Base-by-base conservation (phyloP, 768 basidiomycete genomes). In the Tephrocybe sp. region DNA sequence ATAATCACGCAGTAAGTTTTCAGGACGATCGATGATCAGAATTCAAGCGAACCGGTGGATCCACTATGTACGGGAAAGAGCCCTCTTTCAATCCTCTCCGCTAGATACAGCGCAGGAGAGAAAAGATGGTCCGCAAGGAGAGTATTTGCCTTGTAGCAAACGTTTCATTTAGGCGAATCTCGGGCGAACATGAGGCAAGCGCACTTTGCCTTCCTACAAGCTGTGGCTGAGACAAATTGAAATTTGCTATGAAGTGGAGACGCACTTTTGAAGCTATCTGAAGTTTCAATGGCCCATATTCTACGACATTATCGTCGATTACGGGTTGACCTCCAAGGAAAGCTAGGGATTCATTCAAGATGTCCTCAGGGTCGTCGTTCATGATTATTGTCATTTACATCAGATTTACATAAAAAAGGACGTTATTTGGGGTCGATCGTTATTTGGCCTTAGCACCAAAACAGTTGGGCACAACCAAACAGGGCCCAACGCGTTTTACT, bases 71-170 rank as follows among this genome's bases (percentile, higher is more conserved):
- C 63, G 13, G 71, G 66, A 7, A 90, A 60, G 5, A 79, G 59
- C 0, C 75, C 73, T 47, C 75, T 63, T 64, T 89, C 85, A 9
- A 90, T 80, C 22, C 74, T 68, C 59, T 89, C 84, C 2, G 83
- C 82, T 15, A 89, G 71, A 47, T 83, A 75, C 7, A 89, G 70
- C 8, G 80, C 77, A 13, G 84, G 86, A 31, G 83, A 88, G 62
- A 88, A 89, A 3, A 88, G 70, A 53, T 86, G 84, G 64, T 89
- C 86, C 41, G 86, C 87, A 18, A 89, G 70, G 9, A 87, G 72
- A 12, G 84, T 86, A 52, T 81, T 86, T 24, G 86, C 83, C 85
- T 87, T 63, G 34, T 22, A 53, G 44, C 27, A 44, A 19, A 39
- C n/a, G 42, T 42, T 53, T 32, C 31, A 24, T 41, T 58, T 35